These are phyloP conservation scores for Sporisorium scitamineum DNA, from an alignment of 1,284 basidiomycete genomes.

Conservation along the genomic window DNA sequence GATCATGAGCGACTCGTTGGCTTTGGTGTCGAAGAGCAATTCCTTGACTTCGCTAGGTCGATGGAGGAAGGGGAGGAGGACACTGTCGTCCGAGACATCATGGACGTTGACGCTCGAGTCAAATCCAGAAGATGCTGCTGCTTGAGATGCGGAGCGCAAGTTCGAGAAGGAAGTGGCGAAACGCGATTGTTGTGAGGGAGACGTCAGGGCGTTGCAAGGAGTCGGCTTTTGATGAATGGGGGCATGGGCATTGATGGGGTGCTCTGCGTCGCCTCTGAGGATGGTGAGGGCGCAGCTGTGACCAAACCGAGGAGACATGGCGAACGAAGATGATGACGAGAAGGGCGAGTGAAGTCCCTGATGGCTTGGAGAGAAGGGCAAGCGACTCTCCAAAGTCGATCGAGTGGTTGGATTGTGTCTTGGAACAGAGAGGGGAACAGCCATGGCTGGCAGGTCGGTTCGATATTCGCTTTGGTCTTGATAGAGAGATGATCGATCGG, in stretches of 20 bases:
- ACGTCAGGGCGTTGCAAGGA: not conserved
- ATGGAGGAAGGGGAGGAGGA: slow-evolving; percentile 53
- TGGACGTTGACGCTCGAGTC: slow-evolving; percentile 48
- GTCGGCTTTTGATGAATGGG: slow-evolving; percentile 33
- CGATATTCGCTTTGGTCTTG: not conserved
- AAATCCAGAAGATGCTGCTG: slow-evolving; percentile 11
- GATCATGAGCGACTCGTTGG: slow-evolving; percentile 38
- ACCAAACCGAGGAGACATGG: slow-evolving; percentile 21
- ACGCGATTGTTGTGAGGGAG: slow-evolving; percentile 19
- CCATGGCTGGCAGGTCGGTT: slow-evolving; percentile 21
- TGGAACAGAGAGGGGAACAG: slow-evolving; percentile 37
- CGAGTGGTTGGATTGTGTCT: slow-evolving; percentile 3
- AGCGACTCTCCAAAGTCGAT: slow-evolving; percentile 13
- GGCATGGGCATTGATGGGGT: slow-evolving; percentile 34
- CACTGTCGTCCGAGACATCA: slow-evolving; percentile 35
- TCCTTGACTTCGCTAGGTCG: slow-evolving; percentile 46
- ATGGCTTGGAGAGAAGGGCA: slow-evolving; percentile 11
- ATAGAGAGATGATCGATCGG: not conserved
- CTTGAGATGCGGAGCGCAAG: slow-evolving; percentile 18
- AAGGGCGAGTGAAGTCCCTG: slow-evolving; percentile 21
- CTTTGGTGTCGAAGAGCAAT: slow-evolving; percentile 43
- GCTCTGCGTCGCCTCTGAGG: slow-evolving; percentile 35
- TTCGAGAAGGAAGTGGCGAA: slow-evolving; percentile 43
- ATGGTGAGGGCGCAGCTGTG: slow-evolving; percentile 49
- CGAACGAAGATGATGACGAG: slow-evolving; percentile 12